Evolutionary conservation across 2,329 filamentous ascomycete species (phyloP), one percentile per base, ranked within the genome.

Genomic region (Clarireedia sp.): DNA sequence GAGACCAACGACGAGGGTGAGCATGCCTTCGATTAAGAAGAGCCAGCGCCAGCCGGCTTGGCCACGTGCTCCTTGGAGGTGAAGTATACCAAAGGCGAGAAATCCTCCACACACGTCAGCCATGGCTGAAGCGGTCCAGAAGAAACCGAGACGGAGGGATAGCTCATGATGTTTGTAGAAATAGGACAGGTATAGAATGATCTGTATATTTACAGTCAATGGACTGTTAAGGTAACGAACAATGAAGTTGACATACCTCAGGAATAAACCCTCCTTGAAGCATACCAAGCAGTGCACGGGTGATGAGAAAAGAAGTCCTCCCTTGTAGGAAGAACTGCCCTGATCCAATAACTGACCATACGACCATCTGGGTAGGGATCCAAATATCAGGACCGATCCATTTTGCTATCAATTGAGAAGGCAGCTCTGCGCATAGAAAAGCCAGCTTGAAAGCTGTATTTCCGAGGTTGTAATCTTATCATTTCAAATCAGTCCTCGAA

Each of bases 321-420:
- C 60, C 62, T 16, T 54, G 58, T 17, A 65, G 46, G 44, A 71
- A 73, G 24, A 69, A 72, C 0, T 66, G 64, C 77, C 79, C 0
- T 78, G 82, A 51, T 80, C 65, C 73, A 74, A 80, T 65, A 81
- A 55, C 71, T 74, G 36, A 85, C 70, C 9, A 85, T 57, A 74
- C 75, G 70, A 75, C 77, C 38, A 69, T 70, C n/a, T 78, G 67
- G 72, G 78, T 78, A 54, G 77, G 75, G 29, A 78, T 69, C 75
- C 75, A 78, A 40, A 72, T 70, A 60, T 78, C 76, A 0, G 75
- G 74, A 0, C 76, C 76, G n/a, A 78, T 56, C 62, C 56, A 82
- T 73, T 60, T 80, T 74, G 17, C 57, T 17, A 62, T 41, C 17
- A 63, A 46, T 63, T 84, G 80, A 0, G 79, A 83, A 0, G 82